Conservation (phyloP, 148 eudicot species). For the Arbutus unedo region DNA sequence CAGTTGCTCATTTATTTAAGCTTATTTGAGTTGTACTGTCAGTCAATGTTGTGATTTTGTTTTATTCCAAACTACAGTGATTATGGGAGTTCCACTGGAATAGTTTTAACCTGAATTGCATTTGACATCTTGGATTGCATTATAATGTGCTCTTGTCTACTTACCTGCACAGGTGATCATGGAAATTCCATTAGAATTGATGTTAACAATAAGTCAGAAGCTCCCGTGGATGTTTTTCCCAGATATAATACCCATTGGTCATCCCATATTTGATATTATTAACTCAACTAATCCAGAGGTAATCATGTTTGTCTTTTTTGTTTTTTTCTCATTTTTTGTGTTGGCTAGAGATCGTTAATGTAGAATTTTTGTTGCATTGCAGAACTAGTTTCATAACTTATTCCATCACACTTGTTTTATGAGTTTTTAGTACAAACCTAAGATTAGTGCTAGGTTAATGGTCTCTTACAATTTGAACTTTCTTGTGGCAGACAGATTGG, state of each 20-base stretch:
- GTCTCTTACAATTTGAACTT: slow-evolving; percentile 15
- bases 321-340: background rate
- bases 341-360: background rate
- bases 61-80: background rate
- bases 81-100: background rate
- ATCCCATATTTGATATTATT: slow-evolving; percentile 95
- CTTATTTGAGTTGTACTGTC: background rate
- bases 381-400: background rate
- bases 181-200: slow-evolving; percentile 95
- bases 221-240: slow-evolving; percentile 99
- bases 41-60: background rate
- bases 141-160: slow-evolving; percentile 3
- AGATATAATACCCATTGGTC: slow-evolving; percentile 86
- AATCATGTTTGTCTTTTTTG: slow-evolving; percentile 16
- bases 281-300: slow-evolving; percentile 94
- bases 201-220: slow-evolving; percentile 87
- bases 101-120: background rate
- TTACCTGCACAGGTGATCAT: slow-evolving; percentile 64
- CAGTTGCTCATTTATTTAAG: slow-evolving; percentile 12
- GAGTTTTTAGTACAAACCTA: background rate
- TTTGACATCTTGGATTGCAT: background rate
- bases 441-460: background rate
- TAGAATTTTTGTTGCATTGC: background rate
- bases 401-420: background rate
- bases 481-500: slow-evolving; percentile 85